phyloP scores from a whole-genome alignment of 2,329 filamentous ascomycete species.

The Pyrenochaeta sp. region DNA sequence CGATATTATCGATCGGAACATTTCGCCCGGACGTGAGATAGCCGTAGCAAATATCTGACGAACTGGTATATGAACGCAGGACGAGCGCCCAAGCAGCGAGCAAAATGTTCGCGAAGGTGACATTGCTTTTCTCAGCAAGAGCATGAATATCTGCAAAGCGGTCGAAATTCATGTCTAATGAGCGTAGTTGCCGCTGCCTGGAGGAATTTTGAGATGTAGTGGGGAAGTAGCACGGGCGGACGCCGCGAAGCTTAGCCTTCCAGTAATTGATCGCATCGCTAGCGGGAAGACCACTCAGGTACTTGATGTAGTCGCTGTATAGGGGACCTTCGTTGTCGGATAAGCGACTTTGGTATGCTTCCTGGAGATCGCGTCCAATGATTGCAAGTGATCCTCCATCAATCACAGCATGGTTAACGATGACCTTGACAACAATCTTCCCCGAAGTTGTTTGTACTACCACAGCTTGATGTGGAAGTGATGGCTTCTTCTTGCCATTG shows the following conservation, averaged over 20 bases:
- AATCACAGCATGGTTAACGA: conserved; percentile 47
- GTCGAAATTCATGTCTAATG: conserved; percentile 40
- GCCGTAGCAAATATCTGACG: conserved; percentile 47
- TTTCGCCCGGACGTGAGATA: conserved; percentile 53
- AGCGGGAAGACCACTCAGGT: conserved; percentile 32
- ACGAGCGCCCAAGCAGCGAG: conserved; percentile 44
- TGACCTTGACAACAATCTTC: conserved; percentile 43
- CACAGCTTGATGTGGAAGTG: conserved; percentile 44
- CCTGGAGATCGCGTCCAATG: conserved; percentile 41
- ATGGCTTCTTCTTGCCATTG: conserved; percentile 41
- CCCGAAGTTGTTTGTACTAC: conserved; percentile 39
- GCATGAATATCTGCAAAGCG: conserved; percentile 40
- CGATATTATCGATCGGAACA: conserved; percentile 55
- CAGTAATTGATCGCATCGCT: conserved; percentile 39
- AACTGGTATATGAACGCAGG: conserved; percentile 39
- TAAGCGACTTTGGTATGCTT: conserved; percentile 40
- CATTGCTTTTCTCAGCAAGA: conserved; percentile 35
- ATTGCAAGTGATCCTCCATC: conserved; percentile 44
- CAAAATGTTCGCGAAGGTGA: conserved; percentile 46
- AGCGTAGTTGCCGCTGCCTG: conserved; percentile 36
- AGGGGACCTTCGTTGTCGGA: conserved; percentile 36
- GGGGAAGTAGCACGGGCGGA: conserved; percentile 46
- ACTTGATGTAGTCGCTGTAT: conserved; percentile 49
- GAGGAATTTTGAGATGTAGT: conserved; percentile 28
- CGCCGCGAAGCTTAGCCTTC: conserved; percentile 40